Base-by-base conservation (phyloP, 148 eudicot species). In the Limonium bicolor region DNA sequence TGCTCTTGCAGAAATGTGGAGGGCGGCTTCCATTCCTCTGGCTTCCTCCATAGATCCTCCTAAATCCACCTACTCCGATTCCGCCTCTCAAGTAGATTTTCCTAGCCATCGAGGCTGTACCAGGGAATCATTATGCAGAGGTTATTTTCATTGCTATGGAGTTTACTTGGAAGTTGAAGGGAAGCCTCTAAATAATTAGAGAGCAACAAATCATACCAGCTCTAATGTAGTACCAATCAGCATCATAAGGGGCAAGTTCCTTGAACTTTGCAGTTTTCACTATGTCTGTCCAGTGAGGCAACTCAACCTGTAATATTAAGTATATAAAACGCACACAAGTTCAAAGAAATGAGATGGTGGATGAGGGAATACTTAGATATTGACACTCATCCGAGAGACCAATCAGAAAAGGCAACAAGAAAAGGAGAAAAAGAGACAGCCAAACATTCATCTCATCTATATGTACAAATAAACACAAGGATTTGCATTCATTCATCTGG, bases 61-160 rank as follows among this genome's bases (percentile, higher is more conserved):
- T 53, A 56, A 85, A 77, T 17, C 64, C 80, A 33, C 95, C 95
- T 39, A 85, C 92, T 20, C 95, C 95, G 48, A 85, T 48, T 22
- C 95, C 95, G 4, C 95, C 92, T 55, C 95, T 77, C 42, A 77
- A 33, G 57, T 85, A 85, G 53, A 85, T 63, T 48, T 85, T 85
- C 71, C 95, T 77, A 22, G 90, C 94, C 69, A 80, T 84, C 21
- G 94, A 84, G 39, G 94, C 90, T 80, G 54, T 25, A 0, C 24
- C 1, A 14, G 19, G 27, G 10, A 25, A 41, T 11, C 4, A 29
- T 5, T 4, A 4, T 11, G 5, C 14, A 50, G 36, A 7, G 14
- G 1, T 12, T 3, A 21, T n/a, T n/a, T n/a, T n/a, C n/a, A n/a
- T n/a, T n/a, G n/a, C n/a, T n/a, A n/a, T n/a, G n/a, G n/a, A n/a